Evolutionary conservation across 805 yeast species (phyloP).

Genomic region (Candida quercuum): DNA sequence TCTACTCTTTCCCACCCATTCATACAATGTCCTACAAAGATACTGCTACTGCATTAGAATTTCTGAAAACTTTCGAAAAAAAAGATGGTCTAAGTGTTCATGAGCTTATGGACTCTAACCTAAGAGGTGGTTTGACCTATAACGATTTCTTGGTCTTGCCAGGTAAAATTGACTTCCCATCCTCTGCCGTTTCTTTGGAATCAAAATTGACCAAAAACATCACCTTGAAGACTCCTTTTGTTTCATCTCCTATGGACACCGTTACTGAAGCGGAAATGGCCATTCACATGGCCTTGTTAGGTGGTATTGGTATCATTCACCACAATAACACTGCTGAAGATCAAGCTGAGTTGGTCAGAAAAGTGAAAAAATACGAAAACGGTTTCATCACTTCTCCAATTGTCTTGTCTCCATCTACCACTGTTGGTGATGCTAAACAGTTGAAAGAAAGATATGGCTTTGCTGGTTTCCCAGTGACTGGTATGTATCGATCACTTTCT

Average conservation of each 20-base stretch:
- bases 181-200: conserved; percentile 72
- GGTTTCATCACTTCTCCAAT: conserved; percentile 96
- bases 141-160: conserved; percentile 95
- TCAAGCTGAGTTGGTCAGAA: conserved; percentile 97
- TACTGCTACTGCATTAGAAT: conserved; percentile 58
- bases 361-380: conserved; percentile 94
- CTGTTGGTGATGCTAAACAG: conserved; percentile 75
- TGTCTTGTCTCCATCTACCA: conserved; percentile 67
- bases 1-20: conserved; percentile 1
- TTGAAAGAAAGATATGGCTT: conserved; percentile 77
- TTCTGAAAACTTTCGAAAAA: conserved; percentile 56
- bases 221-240: conserved; percentile 87
- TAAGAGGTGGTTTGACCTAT: conserved; percentile 95
- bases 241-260: conserved; percentile 99
- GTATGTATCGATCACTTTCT: conserved; percentile 54
- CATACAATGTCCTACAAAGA: conserved; percentile 31
- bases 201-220: conserved; percentile 88
- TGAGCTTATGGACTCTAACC: conserved; percentile 82
- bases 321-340: conserved; percentile 96
- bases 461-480: conserved; percentile 98
- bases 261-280: conserved; percentile 98
- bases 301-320: conserved; percentile 98
- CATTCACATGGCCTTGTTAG: conserved; percentile 94
- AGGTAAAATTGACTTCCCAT: conserved; percentile 87
- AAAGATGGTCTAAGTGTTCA: conserved; percentile 84